phyloP scores from a whole-genome alignment of 1,284 basidiomycete genomes.

The Tremellales sp. region DNA sequence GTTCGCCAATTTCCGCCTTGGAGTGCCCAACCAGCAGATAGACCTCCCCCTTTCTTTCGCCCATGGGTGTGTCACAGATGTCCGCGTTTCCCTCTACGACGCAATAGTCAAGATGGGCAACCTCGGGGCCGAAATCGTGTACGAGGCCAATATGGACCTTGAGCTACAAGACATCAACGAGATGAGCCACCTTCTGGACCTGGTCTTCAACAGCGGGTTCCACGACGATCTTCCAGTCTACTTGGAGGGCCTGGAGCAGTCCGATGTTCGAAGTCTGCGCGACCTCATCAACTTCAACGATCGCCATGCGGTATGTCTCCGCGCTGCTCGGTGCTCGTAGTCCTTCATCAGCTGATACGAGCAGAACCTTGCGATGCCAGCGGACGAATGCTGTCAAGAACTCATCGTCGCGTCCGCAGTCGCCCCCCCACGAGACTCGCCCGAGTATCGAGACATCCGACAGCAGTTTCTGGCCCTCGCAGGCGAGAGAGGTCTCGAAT shows the following conservation, averaged over 20 bases:
- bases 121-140: not conserved
- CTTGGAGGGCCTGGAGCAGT: too few species aligned
- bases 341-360: slow-evolving; percentile 12
- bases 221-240: too few species aligned
- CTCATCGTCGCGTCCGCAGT: slow-evolving; percentile 12
- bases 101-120: not conserved
- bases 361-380: slow-evolving; percentile 13
- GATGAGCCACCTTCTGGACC: slow-evolving; percentile 6
- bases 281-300: slow-evolving; percentile 18
- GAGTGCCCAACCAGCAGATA: too few species aligned
- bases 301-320: not conserved
- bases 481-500: slow-evolving; percentile 6
- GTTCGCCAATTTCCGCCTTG: too few species aligned
- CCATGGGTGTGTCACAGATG: too few species aligned
- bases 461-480: not conserved
- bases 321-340: slow-evolving; percentile 2
- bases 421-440: slow-evolving; percentile 1
- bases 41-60: too few species aligned
- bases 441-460: not conserved
- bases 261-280: slow-evolving; percentile 3
- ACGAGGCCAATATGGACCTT: not conserved
- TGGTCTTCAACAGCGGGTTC: not conserved
- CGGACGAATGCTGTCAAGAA: slow-evolving; percentile 20
- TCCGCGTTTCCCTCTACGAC: slow-evolving; percentile 6
- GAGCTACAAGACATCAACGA: not conserved